Base-by-base conservation (phyloP, 805 yeast genomes). In the Brettanomyces anomalus region DNA sequence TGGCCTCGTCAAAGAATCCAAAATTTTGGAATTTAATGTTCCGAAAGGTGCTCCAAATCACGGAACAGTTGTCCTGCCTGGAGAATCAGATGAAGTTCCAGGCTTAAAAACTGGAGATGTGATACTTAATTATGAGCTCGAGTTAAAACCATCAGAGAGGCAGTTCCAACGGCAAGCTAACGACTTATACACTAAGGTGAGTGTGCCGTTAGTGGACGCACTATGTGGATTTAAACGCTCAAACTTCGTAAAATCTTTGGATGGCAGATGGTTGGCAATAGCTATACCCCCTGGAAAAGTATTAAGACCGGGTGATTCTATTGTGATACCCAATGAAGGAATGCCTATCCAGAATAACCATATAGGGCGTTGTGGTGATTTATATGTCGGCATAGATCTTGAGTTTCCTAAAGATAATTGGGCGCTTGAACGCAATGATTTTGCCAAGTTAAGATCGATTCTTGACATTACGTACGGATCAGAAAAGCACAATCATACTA, bases 321-420 rank as follows among this genome's bases (percentile, higher is more conserved):
- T 89, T 30, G 70, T 77, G 46, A 65, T 89, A 11, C 61, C 70
- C 33, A 73, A 74, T 35, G 95, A 87, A 59, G 97, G 97, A 4
- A 86, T 90, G 94, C 96, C 96, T 1, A 54, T 74, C 49, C 52
- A 32, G 45, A 62, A 55, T 46, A 36, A 56, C 46, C 11, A 55
- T 50, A 43, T 54, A 51, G 41, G 65, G 65, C 20, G 34, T 2
- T 36, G 33, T 36, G 96, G 96, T 20, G 85, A 85, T 58, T 64
- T 88, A 49, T 87, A 77, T 53, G 67, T 88, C 15, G 74, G 70
- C 41, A 60, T 85, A n/a, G 76, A 75, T 17, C 77, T 89, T 41
- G 86, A 79, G 51, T 88, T 89, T 58, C 97, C 96, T 2, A 70
- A 71, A 31, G 94, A 87, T 60, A 75, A 80, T 54, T 88, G 96